Evolutionary conservation across 225 moss, liverwort and hornwort genomes (phyloP).

Genomic region (Asterella californica): DNA sequence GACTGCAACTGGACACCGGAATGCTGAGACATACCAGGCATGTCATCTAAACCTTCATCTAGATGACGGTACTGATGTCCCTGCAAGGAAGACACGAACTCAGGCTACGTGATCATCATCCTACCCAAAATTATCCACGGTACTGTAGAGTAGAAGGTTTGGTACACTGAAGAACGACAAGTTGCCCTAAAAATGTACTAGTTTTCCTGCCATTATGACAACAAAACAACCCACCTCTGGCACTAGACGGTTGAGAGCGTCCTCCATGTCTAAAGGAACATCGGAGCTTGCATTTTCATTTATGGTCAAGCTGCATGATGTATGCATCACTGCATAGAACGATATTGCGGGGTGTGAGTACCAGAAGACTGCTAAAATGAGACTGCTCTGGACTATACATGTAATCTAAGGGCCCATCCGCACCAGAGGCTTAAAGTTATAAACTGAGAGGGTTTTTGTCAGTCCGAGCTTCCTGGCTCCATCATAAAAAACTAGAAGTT

Average conservation of each 20-base stretch:
- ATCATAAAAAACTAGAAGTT: too few relatives aligned
- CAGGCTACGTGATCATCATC: neutral
- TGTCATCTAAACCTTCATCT: constrained; percentile 96
- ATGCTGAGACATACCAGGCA: constrained; percentile 65
- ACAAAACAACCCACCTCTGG: constrained; percentile 58
- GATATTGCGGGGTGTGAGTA: neutral
- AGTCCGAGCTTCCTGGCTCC: too few relatives aligned
- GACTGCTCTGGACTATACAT: neutral
- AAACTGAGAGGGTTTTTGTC: too few relatives aligned
- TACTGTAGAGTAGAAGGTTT: neutral
- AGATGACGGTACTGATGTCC: constrained; percentile 91
- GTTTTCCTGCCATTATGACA: neutral
- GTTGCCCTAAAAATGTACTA: neutral
- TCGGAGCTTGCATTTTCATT: constrained; percentile 98
- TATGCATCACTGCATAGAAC: constrained; percentile 74
- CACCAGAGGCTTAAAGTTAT: too few relatives aligned
- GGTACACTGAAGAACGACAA: neutral
- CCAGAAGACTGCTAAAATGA: neutral
- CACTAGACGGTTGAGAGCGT: constrained; percentile 86
- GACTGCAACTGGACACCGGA: neutral
- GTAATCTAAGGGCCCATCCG: too few relatives aligned
- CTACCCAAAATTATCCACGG: neutral
- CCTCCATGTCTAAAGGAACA: constrained; percentile 99
- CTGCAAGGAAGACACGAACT: constrained; percentile 35
- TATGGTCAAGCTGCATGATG: constrained; percentile 96